Base-by-base conservation (phyloP, 169 alveolate species). In the Prorocentrum cordatum region DNA sequence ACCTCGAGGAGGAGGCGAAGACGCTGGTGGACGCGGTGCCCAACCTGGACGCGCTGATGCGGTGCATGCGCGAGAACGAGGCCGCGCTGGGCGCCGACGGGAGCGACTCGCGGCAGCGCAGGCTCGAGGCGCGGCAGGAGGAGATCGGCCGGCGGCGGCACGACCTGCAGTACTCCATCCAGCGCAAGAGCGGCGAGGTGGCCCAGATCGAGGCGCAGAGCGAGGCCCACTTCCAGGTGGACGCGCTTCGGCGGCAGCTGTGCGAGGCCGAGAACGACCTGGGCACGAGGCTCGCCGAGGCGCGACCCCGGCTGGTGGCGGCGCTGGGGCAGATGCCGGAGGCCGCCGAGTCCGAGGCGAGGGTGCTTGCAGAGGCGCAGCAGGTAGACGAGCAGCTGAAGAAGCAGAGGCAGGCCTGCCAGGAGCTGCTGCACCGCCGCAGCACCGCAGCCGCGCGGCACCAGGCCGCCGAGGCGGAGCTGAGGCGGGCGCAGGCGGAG, bases 321-420 rank as follows among this genome's bases (percentile, higher is more conserved):
- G 33, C 62, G 90, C 90, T 80, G n/a, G 90, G 90, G 22, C 90
- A 80, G 36, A 80, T 80, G 90, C 90, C 90, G 4, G 90, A 80
- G 10, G 90, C 90, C n/a, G 62, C 90, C 2, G 90, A 80, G 38
- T 77, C 90, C n/a, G 90, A 80, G 36, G 79, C 90, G 36, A 61
- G 35, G 64, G 80, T 62, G 31, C 80, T 62, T 4, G 79, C 90
- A 4, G 58, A 50, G 22, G 39, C 62, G 77, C 77, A 80, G 54
- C 72, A 62, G 39, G 35, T 79, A 7, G 80, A 80, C 29, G 31
- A 64, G 2, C 38, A 42, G 39, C 68, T 80, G 35, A 67, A 80
- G 64, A 58, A 64, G 27, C 90, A 80, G 58, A 38, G 72, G 9
- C 45, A 62, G 47, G 62, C 42, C 47, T 64, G 77, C 58, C 90